These are phyloP conservation scores for Boletus huronensis DNA, from an alignment of 768 basidiomycete species.

Conservation along the genomic window DNA sequence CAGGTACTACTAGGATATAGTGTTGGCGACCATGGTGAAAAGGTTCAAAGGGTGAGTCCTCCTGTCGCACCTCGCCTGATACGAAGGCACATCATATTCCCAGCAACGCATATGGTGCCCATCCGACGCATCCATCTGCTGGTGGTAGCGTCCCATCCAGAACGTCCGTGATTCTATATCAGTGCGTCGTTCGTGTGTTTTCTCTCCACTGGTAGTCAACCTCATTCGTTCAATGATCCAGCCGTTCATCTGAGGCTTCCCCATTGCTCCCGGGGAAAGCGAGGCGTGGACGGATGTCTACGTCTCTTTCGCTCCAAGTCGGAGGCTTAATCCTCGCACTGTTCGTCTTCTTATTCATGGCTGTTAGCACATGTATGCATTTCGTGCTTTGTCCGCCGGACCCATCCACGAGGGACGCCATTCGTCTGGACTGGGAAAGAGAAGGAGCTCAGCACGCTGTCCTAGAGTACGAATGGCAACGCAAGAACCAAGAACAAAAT, in stretches of 20 bases:
- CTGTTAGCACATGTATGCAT: neutral
- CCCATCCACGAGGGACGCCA: neutral
- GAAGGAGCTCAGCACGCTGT: conserved; percentile 1
- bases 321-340: neutral
- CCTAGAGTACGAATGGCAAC: conserved; percentile 1
- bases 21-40: neutral
- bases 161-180: neutral
- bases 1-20: too few relatives aligned
- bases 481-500: neutral
- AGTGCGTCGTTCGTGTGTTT: neutral
- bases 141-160: too few relatives aligned
- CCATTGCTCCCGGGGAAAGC: neutral
- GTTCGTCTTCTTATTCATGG: neutral
- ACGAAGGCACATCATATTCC: neutral
- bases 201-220: too few relatives aligned
- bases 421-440: conserved; percentile 5
- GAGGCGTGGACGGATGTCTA: neutral
- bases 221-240: neutral
- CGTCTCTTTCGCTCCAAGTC: neutral
- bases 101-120: neutral
- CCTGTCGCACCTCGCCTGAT: too few relatives aligned
- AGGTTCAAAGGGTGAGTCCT: neutral
- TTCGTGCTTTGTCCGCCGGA: conserved; percentile 5
- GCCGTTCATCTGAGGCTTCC: neutral
- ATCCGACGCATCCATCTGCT: neutral